Base-by-base conservation (phyloP, 306 rosid species). In the Inga laurina region DNA sequence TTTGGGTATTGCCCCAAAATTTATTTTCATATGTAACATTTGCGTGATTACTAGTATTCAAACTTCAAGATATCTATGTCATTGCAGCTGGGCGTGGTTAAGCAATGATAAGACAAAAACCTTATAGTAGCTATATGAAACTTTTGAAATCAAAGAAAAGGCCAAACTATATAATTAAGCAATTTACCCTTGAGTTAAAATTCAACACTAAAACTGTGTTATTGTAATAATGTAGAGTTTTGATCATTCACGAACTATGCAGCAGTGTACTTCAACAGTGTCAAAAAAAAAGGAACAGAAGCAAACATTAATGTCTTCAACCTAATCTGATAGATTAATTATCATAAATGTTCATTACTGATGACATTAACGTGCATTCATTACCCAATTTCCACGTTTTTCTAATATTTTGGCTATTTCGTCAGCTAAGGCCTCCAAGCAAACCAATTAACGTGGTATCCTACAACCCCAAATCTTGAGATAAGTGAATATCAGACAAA, bases 341-440 rank as follows among this genome's bases (percentile, higher is more conserved):
- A 65, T 66, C 64, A 67, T 62, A 62, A 35, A 88, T 41, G 43
- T 77, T 39, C 7, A 64, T 62, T 79, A 51, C 72, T 85, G 88
- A 72, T 82, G 88, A 79, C 83, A 85, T 82, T 77, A 83, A 82
- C 82, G 75, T 13, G 15, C 30, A 71, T 88, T 70, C 77, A 65
- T 67, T 78, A 64, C 72, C 65, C 79, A 39, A 71, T 74, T 79
- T 72, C 82, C 43, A 32, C 49, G 75, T 68, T 83, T 43, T 24
- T 70, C 65, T 48, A 18, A 15, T 30, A 32, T 65, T 80, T 46
- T 86, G 77, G 72, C 56, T 84, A 81, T 84, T 82, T 86, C 90
- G 82, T 24, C 57, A n/a, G 12, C n/a, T 5, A 19, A 4, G 9
- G 75, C 19, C 44, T 73, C 19, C 69, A 62, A 65, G 44, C 43